These are phyloP conservation scores for Pinus albicaulis DNA, from an alignment of 75 land plant genomes.

Conservation along the genomic window DNA sequence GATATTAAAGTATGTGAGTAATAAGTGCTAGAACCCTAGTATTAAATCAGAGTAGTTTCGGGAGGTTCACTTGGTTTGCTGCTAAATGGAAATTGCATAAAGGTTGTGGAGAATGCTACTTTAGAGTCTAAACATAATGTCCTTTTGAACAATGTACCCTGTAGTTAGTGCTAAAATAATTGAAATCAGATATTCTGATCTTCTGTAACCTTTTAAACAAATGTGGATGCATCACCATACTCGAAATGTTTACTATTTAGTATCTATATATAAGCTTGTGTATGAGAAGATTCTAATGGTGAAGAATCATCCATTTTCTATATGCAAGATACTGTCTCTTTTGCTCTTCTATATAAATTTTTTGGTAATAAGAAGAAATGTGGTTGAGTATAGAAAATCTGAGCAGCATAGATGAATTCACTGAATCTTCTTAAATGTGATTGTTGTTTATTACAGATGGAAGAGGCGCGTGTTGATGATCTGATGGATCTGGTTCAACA, in stretches of 20 bases:
- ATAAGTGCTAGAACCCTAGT: too few relatives aligned
- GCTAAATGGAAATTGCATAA: too few relatives aligned
- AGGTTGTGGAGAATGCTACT: too few relatives aligned
- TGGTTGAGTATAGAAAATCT: background rate
- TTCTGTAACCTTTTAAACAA: background rate
- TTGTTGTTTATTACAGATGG: slow-evolving; percentile 10
- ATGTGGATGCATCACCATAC: background rate
- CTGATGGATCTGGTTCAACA: too few relatives aligned
- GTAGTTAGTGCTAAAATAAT: background rate
- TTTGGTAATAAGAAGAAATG: background rate
- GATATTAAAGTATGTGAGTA: too few relatives aligned
- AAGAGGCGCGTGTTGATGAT: too few relatives aligned
- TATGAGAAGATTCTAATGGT: background rate
- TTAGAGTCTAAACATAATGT: too few relatives aligned
- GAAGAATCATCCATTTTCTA: background rate
- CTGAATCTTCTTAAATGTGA: background rate
- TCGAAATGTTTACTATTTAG: background rate
- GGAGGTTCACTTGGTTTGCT: too few relatives aligned
- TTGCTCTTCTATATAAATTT: background rate
- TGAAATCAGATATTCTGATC: background rate
- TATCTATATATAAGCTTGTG: background rate
- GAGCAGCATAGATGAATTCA: background rate
- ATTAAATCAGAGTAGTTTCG: too few relatives aligned
- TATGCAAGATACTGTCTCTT: background rate
- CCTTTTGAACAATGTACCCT: too few relatives aligned